phyloP scores from a whole-genome alignment of 768 basidiomycete species.

The Gelatoporia subvermispora region DNA sequence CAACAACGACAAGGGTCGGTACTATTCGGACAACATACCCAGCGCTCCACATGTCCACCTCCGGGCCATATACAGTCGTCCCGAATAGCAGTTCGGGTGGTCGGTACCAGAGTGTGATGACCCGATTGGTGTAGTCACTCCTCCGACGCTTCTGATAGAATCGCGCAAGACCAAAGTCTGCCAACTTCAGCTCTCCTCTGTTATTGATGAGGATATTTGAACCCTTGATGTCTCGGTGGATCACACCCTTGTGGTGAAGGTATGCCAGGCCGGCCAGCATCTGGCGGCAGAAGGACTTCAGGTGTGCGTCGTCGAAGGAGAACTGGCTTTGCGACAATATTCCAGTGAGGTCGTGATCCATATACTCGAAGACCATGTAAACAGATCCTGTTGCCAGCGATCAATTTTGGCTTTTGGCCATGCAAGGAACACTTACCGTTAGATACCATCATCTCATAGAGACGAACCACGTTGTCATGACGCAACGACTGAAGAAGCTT shows the following conservation, averaged over 20 bases:
- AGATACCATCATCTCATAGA: constrained; percentile 99
- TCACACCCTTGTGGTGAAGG: constrained; percentile 91
- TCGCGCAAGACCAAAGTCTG: constrained; percentile 94
- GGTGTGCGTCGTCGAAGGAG: constrained; percentile 75
- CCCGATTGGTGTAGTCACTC: constrained; percentile 97
- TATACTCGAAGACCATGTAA: constrained; percentile 99
- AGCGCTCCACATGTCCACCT: constrained; percentile 99
- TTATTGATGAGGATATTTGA: constrained; percentile 95
- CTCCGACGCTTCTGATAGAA: constrained; percentile 89
- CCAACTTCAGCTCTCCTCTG: constrained; percentile 89
- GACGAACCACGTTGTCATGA: constrained; percentile 83
- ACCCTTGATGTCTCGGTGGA: constrained; percentile 98
- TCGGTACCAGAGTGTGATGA: constrained; percentile 98
- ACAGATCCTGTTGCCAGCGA: constrained; percentile 63
- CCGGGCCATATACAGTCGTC: constrained; percentile 92
- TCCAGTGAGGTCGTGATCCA: constrained; percentile 98
- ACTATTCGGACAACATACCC: constrained; percentile 61
- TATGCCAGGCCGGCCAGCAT: constrained; percentile 95
- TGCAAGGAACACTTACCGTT: constrained; percentile 54
- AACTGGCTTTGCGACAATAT: constrained; percentile 89
- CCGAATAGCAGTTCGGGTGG: constrained; percentile 94
- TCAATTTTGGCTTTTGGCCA: not conserved
- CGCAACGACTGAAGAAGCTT: constrained; percentile 89
- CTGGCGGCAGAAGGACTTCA: constrained; percentile 94
- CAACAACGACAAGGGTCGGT: constrained; percentile 97